These are phyloP conservation scores for Barbarea vulgaris DNA, from an alignment of 345 rosid species.

Conservation along the genomic window DNA sequence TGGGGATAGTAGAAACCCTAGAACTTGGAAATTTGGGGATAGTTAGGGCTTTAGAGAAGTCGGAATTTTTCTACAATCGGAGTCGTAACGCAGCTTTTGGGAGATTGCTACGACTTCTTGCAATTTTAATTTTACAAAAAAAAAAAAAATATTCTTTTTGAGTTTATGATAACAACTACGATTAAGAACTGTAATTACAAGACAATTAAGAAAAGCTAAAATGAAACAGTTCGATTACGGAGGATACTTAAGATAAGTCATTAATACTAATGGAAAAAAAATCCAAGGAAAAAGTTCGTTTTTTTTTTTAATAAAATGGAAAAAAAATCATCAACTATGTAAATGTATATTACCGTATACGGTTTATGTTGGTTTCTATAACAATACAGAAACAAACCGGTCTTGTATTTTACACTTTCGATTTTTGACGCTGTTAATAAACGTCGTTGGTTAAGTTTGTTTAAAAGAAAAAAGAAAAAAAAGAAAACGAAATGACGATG, in stretches of 20 bases:
- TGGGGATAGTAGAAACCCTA: conserved; percentile 14
- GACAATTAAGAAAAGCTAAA: not conserved
- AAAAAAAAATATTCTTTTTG: too few species aligned
- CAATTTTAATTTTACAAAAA: not conserved
- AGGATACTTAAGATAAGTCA: not conserved
- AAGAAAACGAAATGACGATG: not conserved
- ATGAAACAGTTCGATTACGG: not conserved
- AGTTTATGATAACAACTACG: not conserved
- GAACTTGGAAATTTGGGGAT: conserved; percentile 2
- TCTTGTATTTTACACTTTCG: too few species aligned
- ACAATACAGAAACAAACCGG: too few species aligned
- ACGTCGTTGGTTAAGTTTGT: too few species aligned
- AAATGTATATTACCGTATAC: not conserved
- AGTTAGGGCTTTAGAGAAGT: conserved; percentile 1
- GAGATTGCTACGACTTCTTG: conserved; percentile 4
- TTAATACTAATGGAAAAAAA: not conserved
- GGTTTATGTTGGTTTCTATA: not conserved
- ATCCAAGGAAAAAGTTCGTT: too few species aligned
- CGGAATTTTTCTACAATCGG: not conserved
- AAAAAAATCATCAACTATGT: not conserved
- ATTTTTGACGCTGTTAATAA: too few species aligned
- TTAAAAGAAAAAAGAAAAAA: too few species aligned
- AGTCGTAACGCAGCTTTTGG: not conserved
- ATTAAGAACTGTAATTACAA: not conserved
- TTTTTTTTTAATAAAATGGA: too few species aligned